A percentile compares a stretch with the other conserved stretches of the same genome.
Conservation (phyloP, 2,329 filamentous ascomycete genomes). For the Penicillium paneum region DNA sequence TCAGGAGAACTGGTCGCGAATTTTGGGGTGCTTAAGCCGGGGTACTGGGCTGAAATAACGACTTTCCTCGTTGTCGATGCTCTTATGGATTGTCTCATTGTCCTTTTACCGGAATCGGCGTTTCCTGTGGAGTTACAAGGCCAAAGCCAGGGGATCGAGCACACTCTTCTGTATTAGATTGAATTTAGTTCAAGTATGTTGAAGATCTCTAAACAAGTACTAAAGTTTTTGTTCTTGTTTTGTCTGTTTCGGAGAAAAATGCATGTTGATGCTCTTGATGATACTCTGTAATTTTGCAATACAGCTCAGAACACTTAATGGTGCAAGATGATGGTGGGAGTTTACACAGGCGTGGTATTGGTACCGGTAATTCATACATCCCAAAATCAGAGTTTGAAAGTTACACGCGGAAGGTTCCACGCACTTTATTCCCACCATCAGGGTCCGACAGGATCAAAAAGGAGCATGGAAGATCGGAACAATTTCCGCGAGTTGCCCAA, state of each 20-base stretch:
- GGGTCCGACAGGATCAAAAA: background rate
- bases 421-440: background rate
- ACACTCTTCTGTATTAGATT: background rate
- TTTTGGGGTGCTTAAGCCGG: background rate
- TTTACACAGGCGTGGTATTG: background rate
- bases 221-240: too few relatives aligned
- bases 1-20: background rate
- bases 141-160: background rate
- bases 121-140: background rate
- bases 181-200: background rate
- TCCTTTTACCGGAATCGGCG: background rate
- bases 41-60: background rate
- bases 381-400: constrained; percentile 6
- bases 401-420: background rate
- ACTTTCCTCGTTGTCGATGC: background rate
- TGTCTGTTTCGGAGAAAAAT: too few relatives aligned
- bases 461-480: background rate
- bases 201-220: too few relatives aligned
- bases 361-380: constrained; percentile 3
- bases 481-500: constrained; percentile 27
- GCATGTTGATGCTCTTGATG: too few relatives aligned
- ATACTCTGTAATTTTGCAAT: background rate
- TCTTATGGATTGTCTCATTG: background rate
- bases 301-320: background rate
- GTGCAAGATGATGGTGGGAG: fast-evolving